These are phyloP conservation scores for Tricholoma hemisulphureum DNA, from an alignment of 768 basidiomycete genomes.

Conservation along the genomic window DNA sequence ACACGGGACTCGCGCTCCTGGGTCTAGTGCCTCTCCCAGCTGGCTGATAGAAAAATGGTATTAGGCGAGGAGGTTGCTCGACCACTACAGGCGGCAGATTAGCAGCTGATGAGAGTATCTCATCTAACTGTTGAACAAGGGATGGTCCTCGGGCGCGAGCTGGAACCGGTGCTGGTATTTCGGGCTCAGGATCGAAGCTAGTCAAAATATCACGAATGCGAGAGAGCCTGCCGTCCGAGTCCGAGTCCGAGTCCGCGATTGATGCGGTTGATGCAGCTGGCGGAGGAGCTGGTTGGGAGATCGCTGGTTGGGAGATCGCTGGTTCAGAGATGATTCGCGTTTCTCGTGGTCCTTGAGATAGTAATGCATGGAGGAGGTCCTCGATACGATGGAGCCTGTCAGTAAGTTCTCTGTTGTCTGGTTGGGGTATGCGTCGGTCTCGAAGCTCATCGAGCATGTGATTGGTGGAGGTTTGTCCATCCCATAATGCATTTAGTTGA, in stretches of 20 bases:
- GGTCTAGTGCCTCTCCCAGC: slow-evolving; percentile 32
- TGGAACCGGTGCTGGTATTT: slow-evolving; percentile 46
- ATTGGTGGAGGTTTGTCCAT: slow-evolving; percentile 61
- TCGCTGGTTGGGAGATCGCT: no score
- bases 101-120: slow-evolving; percentile 52
- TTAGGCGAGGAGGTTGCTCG: slow-evolving; percentile 50
- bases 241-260: slow-evolving; percentile 27
- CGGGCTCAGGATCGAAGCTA: slow-evolving; percentile 17
- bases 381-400: slow-evolving; percentile 48
- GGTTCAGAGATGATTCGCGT: slow-evolving; percentile 18
- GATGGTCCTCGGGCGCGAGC: slow-evolving; percentile 45
- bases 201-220: slow-evolving; percentile 21
- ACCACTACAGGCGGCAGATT: slow-evolving; percentile 38
- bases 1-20: slow-evolving; percentile 38
- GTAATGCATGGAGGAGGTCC: slow-evolving; percentile 39
- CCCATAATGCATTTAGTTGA: slow-evolving; percentile 56
- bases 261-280: slow-evolving; percentile 26
- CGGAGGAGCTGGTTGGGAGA: slow-evolving; percentile 1
- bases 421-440: slow-evolving; percentile 38
- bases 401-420: slow-evolving; percentile 41
- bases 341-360: slow-evolving; percentile 33
- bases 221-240: slow-evolving; percentile 28
- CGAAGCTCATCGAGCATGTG: slow-evolving; percentile 63
- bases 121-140: slow-evolving; percentile 58
- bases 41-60: slow-evolving; percentile 56